A percentile compares a stretch with the other conserved stretches of the same genome.
Conservation (phyloP, 2,329 filamentous ascomycete species). For the Trichoderma arundinaceum region DNA sequence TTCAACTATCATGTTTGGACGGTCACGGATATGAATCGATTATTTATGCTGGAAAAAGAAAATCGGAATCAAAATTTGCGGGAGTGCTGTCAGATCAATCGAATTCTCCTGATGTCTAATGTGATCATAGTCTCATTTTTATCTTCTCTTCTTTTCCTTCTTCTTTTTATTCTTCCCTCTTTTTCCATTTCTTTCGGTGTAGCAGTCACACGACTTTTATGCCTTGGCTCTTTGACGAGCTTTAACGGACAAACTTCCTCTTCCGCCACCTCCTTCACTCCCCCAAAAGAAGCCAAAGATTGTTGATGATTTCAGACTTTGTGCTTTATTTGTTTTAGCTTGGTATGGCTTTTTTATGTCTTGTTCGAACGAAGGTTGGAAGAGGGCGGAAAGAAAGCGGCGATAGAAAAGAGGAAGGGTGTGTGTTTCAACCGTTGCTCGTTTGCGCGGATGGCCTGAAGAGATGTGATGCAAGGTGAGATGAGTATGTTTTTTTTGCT, state of each 20-base stretch:
- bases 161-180: background rate
- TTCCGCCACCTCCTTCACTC: background rate
- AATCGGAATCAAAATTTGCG: slow-evolving; percentile 9
- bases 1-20: slow-evolving; percentile 32
- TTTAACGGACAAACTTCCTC: background rate
- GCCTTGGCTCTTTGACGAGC: slow-evolving; percentile 13
- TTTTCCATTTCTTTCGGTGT: background rate
- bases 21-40: slow-evolving; percentile 32
- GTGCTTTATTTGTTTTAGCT: slow-evolving; percentile 12
- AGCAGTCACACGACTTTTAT: slow-evolving; percentile 22
- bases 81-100: slow-evolving; percentile 21
- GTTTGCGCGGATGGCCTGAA: background rate
- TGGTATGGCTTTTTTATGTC: slow-evolving; percentile 16
- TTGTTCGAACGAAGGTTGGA: slow-evolving; percentile 15
- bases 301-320: slow-evolving; percentile 10
- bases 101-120: slow-evolving; percentile 27
- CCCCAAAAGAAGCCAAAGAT: background rate
- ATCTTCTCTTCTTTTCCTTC: background rate
- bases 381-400: slow-evolving; percentile 14
- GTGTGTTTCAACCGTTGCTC: background rate
- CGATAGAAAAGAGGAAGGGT: background rate
- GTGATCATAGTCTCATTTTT: slow-evolving; percentile 3
- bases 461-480: background rate
- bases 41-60: slow-evolving; percentile 27
- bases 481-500: background rate